Evolutionary conservation across 148 eudicot genomes (phyloP).

Genomic region (Rhododendron mucronatum): DNA sequence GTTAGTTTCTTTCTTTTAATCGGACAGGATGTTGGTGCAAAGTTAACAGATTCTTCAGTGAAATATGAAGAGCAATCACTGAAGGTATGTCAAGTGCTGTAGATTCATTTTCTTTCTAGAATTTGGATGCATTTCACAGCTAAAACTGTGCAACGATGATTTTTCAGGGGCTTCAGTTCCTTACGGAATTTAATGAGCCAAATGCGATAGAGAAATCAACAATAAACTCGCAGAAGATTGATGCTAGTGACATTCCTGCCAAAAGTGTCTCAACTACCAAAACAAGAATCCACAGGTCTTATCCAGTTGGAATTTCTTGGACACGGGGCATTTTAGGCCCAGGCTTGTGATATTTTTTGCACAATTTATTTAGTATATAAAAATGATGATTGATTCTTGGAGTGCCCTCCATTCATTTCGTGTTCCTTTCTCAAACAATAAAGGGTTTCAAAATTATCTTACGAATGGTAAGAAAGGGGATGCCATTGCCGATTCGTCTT

Average conservation of each 20-base stretch:
- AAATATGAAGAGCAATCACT: conserved; percentile 42
- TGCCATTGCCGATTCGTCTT: background rate
- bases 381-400: conserved; percentile 8
- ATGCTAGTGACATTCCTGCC: conserved; percentile 24
- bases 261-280: conserved; percentile 30
- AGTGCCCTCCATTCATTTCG: background rate
- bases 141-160: conserved; percentile 17
- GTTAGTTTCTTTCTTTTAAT: conserved; percentile 9
- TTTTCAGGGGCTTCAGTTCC: conserved; percentile 70
- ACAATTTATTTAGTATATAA: background rate
- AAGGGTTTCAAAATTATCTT: background rate
- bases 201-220: conserved; percentile 30
- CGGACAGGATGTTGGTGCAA: conserved; percentile 52
- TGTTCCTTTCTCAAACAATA: background rate
- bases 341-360: conserved; percentile 16
- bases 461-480: background rate
- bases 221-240: conserved; percentile 20
- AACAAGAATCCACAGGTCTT: conserved; percentile 67
- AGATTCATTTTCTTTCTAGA: background rate
- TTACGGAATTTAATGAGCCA: conserved; percentile 41
- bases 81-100: conserved; percentile 43
- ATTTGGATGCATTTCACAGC: background rate
- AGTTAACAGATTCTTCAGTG: conserved; percentile 36
- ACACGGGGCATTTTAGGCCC: conserved; percentile 35
- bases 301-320: conserved; percentile 63